phyloP scores from a whole-genome alignment of 1,284 basidiomycete species.

The Pyrrhoderma noxium region DNA sequence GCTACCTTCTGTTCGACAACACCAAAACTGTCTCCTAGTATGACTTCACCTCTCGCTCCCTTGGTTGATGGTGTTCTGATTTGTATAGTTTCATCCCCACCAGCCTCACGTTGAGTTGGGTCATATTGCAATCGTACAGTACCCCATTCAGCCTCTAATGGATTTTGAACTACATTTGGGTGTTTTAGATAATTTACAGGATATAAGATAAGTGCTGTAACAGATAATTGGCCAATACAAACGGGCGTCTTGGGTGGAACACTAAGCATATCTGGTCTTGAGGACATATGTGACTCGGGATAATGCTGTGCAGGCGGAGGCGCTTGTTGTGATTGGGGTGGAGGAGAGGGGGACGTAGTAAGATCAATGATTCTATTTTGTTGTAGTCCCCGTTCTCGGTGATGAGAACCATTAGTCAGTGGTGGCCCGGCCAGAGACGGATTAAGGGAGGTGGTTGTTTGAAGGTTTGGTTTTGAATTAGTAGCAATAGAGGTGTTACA shows the following conservation, averaged over 20 bases:
- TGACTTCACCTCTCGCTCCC: slow-evolving; percentile 41
- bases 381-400: background rate
- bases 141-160: slow-evolving; percentile 62
- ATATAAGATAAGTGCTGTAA: slow-evolving; percentile 80
- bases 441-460: slow-evolving; percentile 16
- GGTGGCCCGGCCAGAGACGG: slow-evolving; percentile 17
- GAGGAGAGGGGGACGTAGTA: slow-evolving; percentile 66
- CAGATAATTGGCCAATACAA: slow-evolving; percentile 81
- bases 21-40: slow-evolving; percentile 64
- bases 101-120: slow-evolving; percentile 43
- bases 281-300: slow-evolving; percentile 14
- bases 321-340: slow-evolving; percentile 26
- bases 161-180: slow-evolving; percentile 29
- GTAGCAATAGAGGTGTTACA: slow-evolving; percentile 32
- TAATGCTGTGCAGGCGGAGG: slow-evolving; percentile 10
- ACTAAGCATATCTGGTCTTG: slow-evolving; percentile 36
- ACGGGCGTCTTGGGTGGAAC: slow-evolving; percentile 71
- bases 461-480: slow-evolving; percentile 27
- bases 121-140: slow-evolving; percentile 71
- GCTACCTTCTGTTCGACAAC: slow-evolving; percentile 82
- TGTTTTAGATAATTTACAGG: slow-evolving; percentile 63
- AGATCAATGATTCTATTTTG: slow-evolving; percentile 61
- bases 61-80: slow-evolving; percentile 61
- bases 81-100: slow-evolving; percentile 71
- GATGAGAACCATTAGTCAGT: slow-evolving; percentile 14